Base-by-base conservation (phyloP, 139 green algal genomes). In the Picochlorum sp. region DNA sequence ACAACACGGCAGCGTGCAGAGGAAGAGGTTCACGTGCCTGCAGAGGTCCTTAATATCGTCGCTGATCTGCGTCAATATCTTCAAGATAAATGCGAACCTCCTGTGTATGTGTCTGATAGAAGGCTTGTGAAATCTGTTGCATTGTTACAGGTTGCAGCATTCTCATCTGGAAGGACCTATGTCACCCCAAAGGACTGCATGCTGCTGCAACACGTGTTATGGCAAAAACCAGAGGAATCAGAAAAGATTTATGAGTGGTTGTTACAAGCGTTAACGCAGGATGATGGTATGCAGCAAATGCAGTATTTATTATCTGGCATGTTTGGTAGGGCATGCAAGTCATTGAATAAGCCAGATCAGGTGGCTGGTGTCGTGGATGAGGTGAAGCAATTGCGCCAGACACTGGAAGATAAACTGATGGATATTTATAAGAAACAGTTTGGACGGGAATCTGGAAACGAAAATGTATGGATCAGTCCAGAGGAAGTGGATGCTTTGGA, bases 181-280 rank as follows among this genome's bases (percentile, higher is more conserved):
- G 83, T 96, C 11, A 83, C 64, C 4, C 67, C 86, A 67, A 84
- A 85, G 49, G 90, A 97, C 76, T 85, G 73, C 45, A 79, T 97
- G 63, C 82, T 97, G 75, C 78, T 97, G 67, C 79, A 91, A 74
- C 85, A 95, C 74, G 71, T 94, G 31, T 73, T 97, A 68, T 94
- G 90, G 87, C 75, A 90, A 72, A 69, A 69, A 47, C 85, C 87
- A 3, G 84, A 91, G 23, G 77, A 94, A 63, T 66, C 69, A 5
- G 72, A 85, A 20, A 78, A 77, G 57, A 88, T 97, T 21, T 61
- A 73, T n/a, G 87, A 95, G 55, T 97, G 77, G 76, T 58, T 97
- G 58, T 66, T 95, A 44, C 60, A 57, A 13, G 76, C 85, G 38
- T 70, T 96, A 21, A 75, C 74, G 24, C 71, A 75, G 24, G 82